These are phyloP conservation scores for Speleostelium caveatum DNA, from an alignment of 78 protist species.

Conservation along the genomic window DNA sequence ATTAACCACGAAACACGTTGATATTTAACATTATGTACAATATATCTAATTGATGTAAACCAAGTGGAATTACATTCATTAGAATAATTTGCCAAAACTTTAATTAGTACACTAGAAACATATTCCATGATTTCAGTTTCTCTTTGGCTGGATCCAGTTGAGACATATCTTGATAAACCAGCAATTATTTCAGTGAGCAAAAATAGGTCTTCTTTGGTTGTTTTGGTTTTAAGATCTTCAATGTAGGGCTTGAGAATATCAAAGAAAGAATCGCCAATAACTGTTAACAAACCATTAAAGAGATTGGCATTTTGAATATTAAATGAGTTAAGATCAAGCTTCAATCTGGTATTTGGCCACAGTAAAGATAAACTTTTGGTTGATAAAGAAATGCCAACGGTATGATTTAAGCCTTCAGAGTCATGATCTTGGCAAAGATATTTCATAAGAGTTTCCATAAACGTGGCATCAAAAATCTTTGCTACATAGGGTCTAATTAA, in stretches of 20 bases:
- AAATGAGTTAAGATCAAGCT: neutral
- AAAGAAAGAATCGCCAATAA: neutral
- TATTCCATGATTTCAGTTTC: neutral
- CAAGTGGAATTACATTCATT: conserved; percentile 37
- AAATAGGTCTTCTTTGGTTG: conserved; percentile 36
- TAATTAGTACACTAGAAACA: neutral
- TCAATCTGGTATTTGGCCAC: conserved; percentile 47
- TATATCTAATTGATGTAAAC: conserved; percentile 16
- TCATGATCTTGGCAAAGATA: conserved; percentile 21
- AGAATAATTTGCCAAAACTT: neutral
- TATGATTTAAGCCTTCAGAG: conserved; percentile 4
- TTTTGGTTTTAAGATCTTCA: conserved; percentile 5
- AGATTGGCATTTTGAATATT: conserved; percentile 14
- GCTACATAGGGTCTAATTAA: neutral
- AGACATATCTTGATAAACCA: conserved; percentile 30
- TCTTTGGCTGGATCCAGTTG: neutral
- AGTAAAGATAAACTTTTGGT: neutral
- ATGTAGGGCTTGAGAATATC: conserved; percentile 14
- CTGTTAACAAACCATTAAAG: neutral
- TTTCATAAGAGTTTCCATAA: neutral
- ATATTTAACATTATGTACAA: neutral
- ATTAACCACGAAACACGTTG: conserved; percentile 15
- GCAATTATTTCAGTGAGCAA: conserved; percentile 41
- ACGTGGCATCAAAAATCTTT: neutral
- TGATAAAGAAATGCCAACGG: neutral